Evolutionary conservation across 2,329 filamentous ascomycete genomes (phyloP).

Genomic region (Periconia macrospinosa): DNA sequence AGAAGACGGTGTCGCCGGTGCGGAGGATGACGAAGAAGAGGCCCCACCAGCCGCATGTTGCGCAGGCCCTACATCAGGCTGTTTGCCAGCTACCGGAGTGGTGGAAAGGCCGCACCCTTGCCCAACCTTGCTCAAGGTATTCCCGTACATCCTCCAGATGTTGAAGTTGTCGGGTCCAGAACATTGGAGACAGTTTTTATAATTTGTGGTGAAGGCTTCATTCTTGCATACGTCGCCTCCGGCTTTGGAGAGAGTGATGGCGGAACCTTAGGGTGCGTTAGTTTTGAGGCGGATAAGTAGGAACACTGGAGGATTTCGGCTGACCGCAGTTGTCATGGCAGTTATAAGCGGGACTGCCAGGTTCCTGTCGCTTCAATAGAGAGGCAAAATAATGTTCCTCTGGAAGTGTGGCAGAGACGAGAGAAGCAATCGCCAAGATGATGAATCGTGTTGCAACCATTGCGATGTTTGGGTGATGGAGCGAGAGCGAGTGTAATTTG

Average conservation of each 20-base stretch:
- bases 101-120: constrained; percentile 20
- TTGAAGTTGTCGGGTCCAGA: constrained; percentile 45
- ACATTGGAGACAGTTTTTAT: constrained; percentile 51
- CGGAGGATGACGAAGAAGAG: not conserved
- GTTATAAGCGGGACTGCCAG: constrained; percentile 49
- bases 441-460: constrained; percentile 19
- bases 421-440: constrained; percentile 14
- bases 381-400: constrained; percentile 7
- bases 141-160: constrained; percentile 52
- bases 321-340: constrained; percentile 57
- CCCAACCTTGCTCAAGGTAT: constrained; percentile 38
- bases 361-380: constrained; percentile 50
- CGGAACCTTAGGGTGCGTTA: constrained; percentile 14
- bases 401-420: constrained; percentile 10
- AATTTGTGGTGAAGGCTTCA: constrained; percentile 45
- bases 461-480: constrained; percentile 6
- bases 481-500: not conserved
- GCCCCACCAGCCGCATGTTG: not conserved
- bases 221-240: constrained; percentile 43
- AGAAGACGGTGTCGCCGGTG: no score
- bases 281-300: constrained; percentile 25
- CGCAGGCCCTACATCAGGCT: constrained; percentile 19
- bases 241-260: constrained; percentile 41
- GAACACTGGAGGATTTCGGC: constrained; percentile 21
- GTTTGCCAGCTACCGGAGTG: constrained; percentile 19